These are phyloP conservation scores for Vanilla planifolia DNA, from an alignment of 106 monocot species.

Conservation along the genomic window DNA sequence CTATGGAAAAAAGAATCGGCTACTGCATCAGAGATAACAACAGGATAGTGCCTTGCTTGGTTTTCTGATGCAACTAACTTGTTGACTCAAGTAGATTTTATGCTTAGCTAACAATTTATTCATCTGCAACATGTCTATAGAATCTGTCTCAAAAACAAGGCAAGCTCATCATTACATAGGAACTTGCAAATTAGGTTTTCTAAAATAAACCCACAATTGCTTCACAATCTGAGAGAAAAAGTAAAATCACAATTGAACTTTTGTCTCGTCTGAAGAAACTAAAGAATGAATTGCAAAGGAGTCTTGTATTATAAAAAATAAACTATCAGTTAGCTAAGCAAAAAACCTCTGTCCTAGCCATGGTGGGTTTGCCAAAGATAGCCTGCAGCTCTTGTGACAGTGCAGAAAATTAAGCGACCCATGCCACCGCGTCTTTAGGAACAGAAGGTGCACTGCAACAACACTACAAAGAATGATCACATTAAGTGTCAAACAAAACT, in stretches of 20 bases:
- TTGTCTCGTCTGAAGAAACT: not conserved
- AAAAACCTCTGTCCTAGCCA: slow-evolving; percentile 91
- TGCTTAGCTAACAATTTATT: slow-evolving; percentile 96
- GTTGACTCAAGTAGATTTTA: slow-evolving; percentile 62
- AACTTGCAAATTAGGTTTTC: slow-evolving; percentile 92
- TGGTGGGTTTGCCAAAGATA: slow-evolving; percentile 84
- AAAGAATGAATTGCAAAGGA: slow-evolving; percentile 1
- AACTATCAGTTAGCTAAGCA: not conserved
- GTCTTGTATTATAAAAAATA: not conserved
- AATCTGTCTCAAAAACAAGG: slow-evolving; percentile 86
- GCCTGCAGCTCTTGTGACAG: slow-evolving; percentile 89
- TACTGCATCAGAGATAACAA: slow-evolving; percentile 72
- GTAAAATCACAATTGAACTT: not conserved
- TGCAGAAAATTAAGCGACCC: slow-evolving; percentile 85
- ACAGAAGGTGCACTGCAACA: slow-evolving; percentile 34
- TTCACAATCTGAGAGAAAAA: slow-evolving; percentile 74
- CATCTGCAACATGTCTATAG: slow-evolving; percentile 99
- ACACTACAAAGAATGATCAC: not conserved
- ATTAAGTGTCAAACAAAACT: not conserved
- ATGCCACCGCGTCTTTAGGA: slow-evolving; percentile 80
- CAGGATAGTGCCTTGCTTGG: slow-evolving; percentile 24
- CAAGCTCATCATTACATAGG: slow-evolving; percentile 94
- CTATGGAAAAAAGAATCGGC: slow-evolving; percentile 61
- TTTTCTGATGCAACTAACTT: slow-evolving; percentile 37
- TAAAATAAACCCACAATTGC: slow-evolving; percentile 88